Base-by-base conservation (phyloP, 2,329 filamentous ascomycete genomes). In the Alternaria dauci region DNA sequence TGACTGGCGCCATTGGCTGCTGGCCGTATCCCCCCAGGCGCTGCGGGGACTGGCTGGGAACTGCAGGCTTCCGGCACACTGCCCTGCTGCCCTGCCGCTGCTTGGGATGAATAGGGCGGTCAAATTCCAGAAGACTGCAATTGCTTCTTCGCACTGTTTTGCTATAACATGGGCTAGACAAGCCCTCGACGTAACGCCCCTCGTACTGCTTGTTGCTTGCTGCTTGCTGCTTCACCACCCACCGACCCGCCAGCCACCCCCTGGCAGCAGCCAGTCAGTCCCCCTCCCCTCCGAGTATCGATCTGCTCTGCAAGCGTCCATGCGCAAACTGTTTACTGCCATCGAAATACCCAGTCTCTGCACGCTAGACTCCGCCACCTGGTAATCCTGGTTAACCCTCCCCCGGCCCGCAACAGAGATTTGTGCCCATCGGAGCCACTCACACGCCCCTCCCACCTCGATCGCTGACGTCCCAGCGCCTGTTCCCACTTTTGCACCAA, bases 391-490 rank as follows among this genome's bases (percentile, higher is more conserved):
- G 65, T 50, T 58, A 53, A 48, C 54, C 51, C 44, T 51, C 43
- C 30, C 44, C 46, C 50, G 58, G 59, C 60, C 48, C 46, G 47
- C 51, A 66, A 30, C 66, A 52, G 66, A 62, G 30, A 32, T 55
- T 50, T 59, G 52, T 54, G 63, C 48, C 51, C 63, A 65, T 64
- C 55, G 59, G 56, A 58, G 44, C 55, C 61, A 63, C 61, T 56
- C 62, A 54, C 55, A 47, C 26, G 46, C 46, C 46, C 46, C 30
- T 23, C 44, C 34, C 28, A 52, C 20, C 51, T 62, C 67, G 65
- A 70, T 70, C 62, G 54, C 60, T 57, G 43, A 36, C 57, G 50
- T 58, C 67, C 62, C 59, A 54, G 61, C 51, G 18, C 32, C 58
- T 48, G 55, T 51, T 51, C 59, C 62, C 57, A 53, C 61, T 34